Evolutionary conservation across 2,329 filamentous ascomycete genomes (phyloP).

Genomic region (Leptoxyphium fumago): DNA sequence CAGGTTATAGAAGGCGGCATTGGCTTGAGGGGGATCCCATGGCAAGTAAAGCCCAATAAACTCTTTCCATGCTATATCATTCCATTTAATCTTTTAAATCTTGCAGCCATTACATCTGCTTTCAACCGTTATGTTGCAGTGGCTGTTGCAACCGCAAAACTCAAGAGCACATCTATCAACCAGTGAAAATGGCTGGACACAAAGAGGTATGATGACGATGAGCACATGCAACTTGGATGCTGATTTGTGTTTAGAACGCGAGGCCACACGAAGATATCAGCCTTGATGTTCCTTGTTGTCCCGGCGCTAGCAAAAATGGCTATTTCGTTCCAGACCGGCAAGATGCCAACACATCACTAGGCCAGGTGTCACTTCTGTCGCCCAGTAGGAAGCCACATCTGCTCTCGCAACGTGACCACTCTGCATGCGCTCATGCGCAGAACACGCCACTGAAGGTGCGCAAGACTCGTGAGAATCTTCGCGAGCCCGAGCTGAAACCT

Average conservation of each 20-base stretch:
- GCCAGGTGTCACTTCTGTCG: conserved; percentile 4
- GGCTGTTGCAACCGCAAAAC: no score
- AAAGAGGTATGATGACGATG: no score
- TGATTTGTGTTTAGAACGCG: background rate
- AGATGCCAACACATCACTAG: background rate
- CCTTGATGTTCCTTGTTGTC: background rate
- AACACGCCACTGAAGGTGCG: conserved; percentile 20
- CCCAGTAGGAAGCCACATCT: conserved; percentile 17
- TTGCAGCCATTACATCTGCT: no score
- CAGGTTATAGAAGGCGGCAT: no score
- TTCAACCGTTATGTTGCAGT: no score
- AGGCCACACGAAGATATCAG: background rate
- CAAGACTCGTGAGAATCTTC: conserved; percentile 22
- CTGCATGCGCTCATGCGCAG: conserved; percentile 11
- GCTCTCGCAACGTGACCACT: conserved; percentile 17
- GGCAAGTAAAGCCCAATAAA: no score
- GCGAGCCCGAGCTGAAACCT: background rate
- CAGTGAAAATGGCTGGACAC: no score
- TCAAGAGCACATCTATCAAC: no score
- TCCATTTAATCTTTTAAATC: no score
- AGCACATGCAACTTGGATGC: background rate
- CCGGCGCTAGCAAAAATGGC: background rate
- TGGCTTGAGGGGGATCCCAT: no score
- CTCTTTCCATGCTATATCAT: no score
- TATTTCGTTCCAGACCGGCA: background rate